Conservation (phyloP, 345 rosid genomes). For the Syzygium oleosum region DNA sequence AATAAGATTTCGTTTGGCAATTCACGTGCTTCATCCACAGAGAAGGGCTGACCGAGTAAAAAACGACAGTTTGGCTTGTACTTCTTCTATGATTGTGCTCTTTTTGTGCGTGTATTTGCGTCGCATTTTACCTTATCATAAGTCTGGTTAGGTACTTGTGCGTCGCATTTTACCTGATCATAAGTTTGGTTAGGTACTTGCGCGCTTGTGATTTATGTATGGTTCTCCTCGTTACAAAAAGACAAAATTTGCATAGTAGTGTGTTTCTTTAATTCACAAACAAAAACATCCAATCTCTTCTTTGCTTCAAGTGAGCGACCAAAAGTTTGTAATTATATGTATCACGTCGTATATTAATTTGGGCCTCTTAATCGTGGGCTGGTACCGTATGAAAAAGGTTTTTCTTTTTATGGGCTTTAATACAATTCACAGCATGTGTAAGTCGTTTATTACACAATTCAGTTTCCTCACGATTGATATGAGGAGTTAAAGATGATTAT, state of each 20-base stretch:
- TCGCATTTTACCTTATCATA: not conserved
- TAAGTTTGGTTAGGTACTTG: not conserved
- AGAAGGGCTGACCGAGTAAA: not conserved
- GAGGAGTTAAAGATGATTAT: not conserved
- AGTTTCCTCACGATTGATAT: not conserved
- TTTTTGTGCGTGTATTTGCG: not conserved
- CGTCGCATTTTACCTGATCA: not conserved
- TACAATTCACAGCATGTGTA: accelerated
- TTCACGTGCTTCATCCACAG: not conserved
- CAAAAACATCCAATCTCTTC: not conserved
- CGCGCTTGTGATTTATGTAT: not conserved
- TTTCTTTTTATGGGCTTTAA: not conserved
- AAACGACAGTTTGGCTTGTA: not conserved
- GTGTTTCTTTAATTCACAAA: not conserved
- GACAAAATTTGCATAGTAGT: not conserved
- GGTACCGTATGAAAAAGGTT: not conserved
- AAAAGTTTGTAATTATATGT: not conserved
- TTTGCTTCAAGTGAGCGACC: not conserved
- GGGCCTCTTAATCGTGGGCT: not conserved
- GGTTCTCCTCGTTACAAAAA: not conserved
- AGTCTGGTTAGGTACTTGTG: not conserved
- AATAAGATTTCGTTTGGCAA: not conserved
- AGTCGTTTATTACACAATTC: not conserved
- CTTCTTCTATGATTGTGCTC: not conserved
- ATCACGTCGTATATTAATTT: not conserved